These are phyloP conservation scores for Scopulariopsis brevicaulis DNA, from an alignment of 2,329 filamentous ascomycete genomes.

Conservation along the genomic window DNA sequence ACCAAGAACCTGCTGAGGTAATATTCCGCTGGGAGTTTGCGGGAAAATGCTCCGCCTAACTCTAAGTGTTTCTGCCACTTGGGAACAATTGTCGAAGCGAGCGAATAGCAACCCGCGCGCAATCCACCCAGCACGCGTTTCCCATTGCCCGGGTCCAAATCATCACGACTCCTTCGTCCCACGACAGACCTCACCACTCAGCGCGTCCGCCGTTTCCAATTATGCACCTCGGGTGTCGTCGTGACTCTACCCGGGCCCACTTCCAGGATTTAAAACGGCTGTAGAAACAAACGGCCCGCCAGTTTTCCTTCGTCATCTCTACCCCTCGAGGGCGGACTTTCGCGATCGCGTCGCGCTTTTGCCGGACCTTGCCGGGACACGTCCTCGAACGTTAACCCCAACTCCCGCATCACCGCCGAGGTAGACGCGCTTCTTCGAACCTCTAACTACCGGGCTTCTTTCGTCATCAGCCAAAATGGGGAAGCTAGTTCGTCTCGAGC, in stretches of 20 bases:
- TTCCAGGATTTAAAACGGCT: not conserved
- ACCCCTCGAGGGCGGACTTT: not conserved
- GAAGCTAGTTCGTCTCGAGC: slow-evolving; percentile 87
- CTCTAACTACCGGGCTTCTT: not conserved
- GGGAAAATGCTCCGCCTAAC: too few relatives aligned
- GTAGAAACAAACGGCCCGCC: not conserved
- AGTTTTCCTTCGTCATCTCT: not conserved
- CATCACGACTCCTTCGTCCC: not conserved
- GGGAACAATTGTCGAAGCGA: not conserved
- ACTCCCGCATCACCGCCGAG: not conserved
- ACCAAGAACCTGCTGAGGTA: too few relatives aligned
- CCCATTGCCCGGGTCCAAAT: not conserved
- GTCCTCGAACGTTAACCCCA: not conserved
- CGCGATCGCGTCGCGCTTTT: not conserved
- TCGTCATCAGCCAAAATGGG: slow-evolving; percentile 55
- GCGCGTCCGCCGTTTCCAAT: not conserved
- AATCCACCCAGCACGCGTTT: not conserved
- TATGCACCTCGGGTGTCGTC: not conserved
- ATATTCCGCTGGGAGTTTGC: too few relatives aligned
- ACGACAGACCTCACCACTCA: not conserved
- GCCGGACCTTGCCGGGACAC: not conserved
- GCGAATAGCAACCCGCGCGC: not conserved
- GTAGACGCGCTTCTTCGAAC: not conserved
- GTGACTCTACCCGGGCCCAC: not conserved
- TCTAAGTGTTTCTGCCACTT: not conserved